phyloP scores from a whole-genome alignment of 192 early-diverging fungal genomes.

The Diversispora epigaea region DNA sequence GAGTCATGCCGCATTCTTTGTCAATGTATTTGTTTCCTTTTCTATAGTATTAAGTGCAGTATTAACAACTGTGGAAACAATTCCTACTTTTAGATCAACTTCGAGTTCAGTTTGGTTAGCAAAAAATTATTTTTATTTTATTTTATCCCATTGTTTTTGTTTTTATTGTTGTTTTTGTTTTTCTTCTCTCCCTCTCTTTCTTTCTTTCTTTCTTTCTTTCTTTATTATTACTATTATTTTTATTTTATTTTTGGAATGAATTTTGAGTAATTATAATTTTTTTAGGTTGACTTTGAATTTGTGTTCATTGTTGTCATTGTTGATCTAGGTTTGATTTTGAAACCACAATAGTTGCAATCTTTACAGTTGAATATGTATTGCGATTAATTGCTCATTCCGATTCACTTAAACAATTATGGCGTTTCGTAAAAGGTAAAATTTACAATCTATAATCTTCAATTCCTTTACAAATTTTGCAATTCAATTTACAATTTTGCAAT shows the following conservation, averaged over 20 bases:
- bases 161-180: not conserved
- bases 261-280: no score
- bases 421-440: conserved; percentile 51
- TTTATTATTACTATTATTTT: no score
- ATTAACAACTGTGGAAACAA: conserved; percentile 77
- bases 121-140: conserved; percentile 17
- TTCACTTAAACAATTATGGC: conserved; percentile 59
- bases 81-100: conserved; percentile 66
- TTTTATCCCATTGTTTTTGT: conserved; percentile 27
- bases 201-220: not conserved
- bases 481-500: no score
- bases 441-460: not conserved
- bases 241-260: no score
- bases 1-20: conserved; percentile 64
- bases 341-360: conserved; percentile 67
- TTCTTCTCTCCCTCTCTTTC: no score
- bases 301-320: not conserved
- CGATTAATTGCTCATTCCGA: conserved; percentile 74
- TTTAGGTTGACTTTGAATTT: no score
- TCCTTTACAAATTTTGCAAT: not conserved
- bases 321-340: conserved; percentile 63
- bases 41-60: conserved; percentile 72
- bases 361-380: conserved; percentile 71
- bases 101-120: conserved; percentile 54
- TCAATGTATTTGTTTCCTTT: conserved; percentile 72